Base-by-base conservation (phyloP, 306 rosid species). In the Cicer bijugum region DNA sequence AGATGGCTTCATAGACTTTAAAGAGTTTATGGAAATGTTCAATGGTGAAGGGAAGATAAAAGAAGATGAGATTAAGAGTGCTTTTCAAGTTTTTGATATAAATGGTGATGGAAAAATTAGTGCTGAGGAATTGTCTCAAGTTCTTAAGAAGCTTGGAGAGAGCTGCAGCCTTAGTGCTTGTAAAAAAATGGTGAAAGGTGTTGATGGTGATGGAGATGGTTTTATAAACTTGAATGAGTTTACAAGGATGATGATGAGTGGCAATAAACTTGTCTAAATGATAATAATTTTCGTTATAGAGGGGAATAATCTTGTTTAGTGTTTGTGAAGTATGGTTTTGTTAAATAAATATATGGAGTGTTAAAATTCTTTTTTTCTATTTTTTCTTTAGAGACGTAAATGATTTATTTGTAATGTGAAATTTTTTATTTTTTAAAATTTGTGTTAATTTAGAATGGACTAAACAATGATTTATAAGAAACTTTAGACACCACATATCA, bases 21-120 rank as follows among this genome's bases (percentile, higher is more conserved):
- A 80, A 20, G 96, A 92, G 89, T 89, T 90, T 57, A 72, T 71
- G 83, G 91, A 81, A 28, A 76, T 90, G 76, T 86, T 82, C 72
- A 82, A 72, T 20, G 74, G 74, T 70, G 89, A 76, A 17, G 84
- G 76, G 9, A 77, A 62, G 67, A 59, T 72, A 1, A 86, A 56
- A 10, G 87, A 83, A 3, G 67, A 47, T 0, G 96, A 92, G 51
- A 68, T 92, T 12, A 66, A 84, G 46, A 87, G 83, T 16, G 93
- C 97, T 1, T 92, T 92, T 60, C 80, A 85, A 68, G 77, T 86
- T 14, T 92, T 86, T 12, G 98, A 92, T 86, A 66, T 87, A 78
- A 82, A 92, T n/a, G 89, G 92, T 16, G 88, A 92, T 77, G 97
- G 98, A 40, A 87, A 84, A 72, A 92, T 92, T 39, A 88, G 89